These are phyloP conservation scores for Penicillium desertorum DNA, from an alignment of 495 filamentous ascomycete species.

Conservation along the genomic window DNA sequence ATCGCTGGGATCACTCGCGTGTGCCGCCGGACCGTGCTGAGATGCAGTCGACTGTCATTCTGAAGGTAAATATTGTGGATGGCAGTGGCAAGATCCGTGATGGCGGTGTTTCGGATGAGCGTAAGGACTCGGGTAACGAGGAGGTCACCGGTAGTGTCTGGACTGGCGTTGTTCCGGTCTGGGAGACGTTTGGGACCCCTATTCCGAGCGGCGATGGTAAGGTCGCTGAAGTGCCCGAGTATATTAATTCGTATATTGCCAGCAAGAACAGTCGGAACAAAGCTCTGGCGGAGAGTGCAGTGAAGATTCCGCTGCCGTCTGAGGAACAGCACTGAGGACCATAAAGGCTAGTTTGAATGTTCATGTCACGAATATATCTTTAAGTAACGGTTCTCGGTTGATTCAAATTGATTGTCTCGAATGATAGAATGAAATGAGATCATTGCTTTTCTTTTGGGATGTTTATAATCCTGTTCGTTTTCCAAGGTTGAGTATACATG, in stretches of 20 bases:
- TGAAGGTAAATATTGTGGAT: conserved; percentile 66
- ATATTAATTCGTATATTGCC: conserved; percentile 58
- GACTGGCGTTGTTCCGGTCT: conserved; percentile 83
- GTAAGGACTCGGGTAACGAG: conserved; percentile 62
- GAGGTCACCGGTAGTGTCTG: conserved; percentile 62
- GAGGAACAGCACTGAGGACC: conserved; percentile 39
- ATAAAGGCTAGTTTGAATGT: background rate
- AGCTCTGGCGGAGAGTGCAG: conserved; percentile 53
- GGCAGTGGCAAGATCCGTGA: conserved; percentile 78
- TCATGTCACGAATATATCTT: background rate
- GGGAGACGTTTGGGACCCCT: conserved; percentile 64
- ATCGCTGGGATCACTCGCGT: conserved; percentile 69
- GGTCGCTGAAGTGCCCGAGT: conserved; percentile 59
- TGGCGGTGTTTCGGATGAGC: conserved; percentile 70
- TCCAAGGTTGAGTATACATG: too few relatives aligned
- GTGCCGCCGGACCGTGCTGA: conserved; percentile 72
- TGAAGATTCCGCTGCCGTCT: conserved; percentile 30
- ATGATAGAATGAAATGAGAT: too few relatives aligned
- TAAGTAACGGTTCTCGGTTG: background rate
- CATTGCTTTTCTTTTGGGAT: too few relatives aligned
- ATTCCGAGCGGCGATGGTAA: conserved; percentile 62
- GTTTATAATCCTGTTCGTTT: too few relatives aligned
- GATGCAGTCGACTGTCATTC: conserved; percentile 72
- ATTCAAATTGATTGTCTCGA: too few relatives aligned
- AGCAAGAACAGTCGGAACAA: conserved; percentile 54